phyloP scores from a whole-genome alignment of 495 filamentous ascomycete genomes.

The Jackrogersella minutella region DNA sequence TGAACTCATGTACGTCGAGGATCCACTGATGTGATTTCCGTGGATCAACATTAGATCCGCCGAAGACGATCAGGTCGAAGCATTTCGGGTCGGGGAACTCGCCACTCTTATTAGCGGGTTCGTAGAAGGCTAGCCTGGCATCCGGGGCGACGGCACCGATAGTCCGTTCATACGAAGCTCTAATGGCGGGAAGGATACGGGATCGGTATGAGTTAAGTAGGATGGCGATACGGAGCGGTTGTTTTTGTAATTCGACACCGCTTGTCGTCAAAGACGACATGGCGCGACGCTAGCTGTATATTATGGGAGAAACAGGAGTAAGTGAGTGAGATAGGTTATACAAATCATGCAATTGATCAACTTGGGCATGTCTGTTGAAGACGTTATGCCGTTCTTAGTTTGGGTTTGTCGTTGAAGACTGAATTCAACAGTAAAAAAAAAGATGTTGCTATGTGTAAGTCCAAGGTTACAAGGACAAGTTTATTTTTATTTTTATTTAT shows the following conservation, averaged over 20 bases:
- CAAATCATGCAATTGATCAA: conserved; percentile 5
- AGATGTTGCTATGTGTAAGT: not conserved
- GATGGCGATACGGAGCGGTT: conserved; percentile 51
- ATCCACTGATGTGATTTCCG: conserved; percentile 55
- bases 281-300: conserved; percentile 10
- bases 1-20: conserved; percentile 52
- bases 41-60: conserved; percentile 58
- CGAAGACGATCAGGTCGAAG: conserved; percentile 59
- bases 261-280: conserved; percentile 19
- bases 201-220: conserved; percentile 56
- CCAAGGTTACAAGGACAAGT: not conserved
- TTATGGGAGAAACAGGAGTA: not conserved
- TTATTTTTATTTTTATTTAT: not conserved
- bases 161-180: conserved; percentile 51
- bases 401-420: conserved; percentile 34
- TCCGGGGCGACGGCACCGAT: conserved; percentile 45
- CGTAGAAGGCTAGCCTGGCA: conserved; percentile 49
- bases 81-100: conserved; percentile 50
- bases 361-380: conserved; percentile 40
- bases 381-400: conserved; percentile 17
- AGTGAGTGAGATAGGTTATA: conserved; percentile 2
- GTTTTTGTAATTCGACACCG: conserved; percentile 12
- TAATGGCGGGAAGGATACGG: conserved; percentile 47
- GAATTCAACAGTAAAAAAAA: not conserved
- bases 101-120: conserved; percentile 50